Evolutionary conservation across 352 stramenopile species (phyloP).

Genomic region (Pythium insidiosum): DNA sequence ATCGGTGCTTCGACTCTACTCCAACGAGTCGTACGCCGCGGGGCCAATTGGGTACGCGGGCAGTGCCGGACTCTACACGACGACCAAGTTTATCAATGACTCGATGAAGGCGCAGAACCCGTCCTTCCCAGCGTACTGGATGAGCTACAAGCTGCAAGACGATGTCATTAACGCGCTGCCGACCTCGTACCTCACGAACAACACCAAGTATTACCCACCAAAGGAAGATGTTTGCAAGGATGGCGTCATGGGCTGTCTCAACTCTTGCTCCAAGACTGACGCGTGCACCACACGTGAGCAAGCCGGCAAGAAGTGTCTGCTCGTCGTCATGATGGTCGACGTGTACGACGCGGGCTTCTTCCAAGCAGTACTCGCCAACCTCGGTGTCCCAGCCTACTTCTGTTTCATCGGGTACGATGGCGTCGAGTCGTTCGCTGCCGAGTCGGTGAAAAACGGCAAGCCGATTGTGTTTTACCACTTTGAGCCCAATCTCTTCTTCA

Average conservation of each 20-base stretch:
- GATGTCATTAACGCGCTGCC: conserved; percentile 19
- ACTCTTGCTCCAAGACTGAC: conserved; percentile 26
- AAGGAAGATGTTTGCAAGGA: conserved; percentile 11
- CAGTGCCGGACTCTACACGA: conserved; percentile 16
- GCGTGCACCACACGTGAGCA: conserved; percentile 24
- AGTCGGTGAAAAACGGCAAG: not conserved
- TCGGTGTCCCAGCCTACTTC: conserved; percentile 28
- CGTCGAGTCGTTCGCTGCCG: conserved; percentile 1
- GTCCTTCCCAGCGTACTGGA: conserved; percentile 24
- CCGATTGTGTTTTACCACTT: conserved; percentile 7
- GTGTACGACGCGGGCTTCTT: conserved; percentile 20
- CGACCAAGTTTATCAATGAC: conserved; percentile 20
- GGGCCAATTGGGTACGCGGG: conserved; percentile 4
- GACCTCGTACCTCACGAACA: conserved; percentile 8
- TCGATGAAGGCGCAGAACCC: not conserved
- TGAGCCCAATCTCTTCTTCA: conserved; percentile 17
- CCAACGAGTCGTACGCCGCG: not conserved
- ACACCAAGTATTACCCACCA: not conserved
- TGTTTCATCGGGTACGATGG: conserved; percentile 25
- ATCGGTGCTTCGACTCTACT: not conserved
- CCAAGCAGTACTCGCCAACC: conserved; percentile 28
- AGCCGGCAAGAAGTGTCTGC: conserved; percentile 23
- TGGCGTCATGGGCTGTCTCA: conserved; percentile 20
- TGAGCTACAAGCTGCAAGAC: conserved; percentile 26
- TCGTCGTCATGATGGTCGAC: conserved; percentile 22